These are phyloP conservation scores for Sporobolomyces pararoseus DNA, from an alignment of 768 basidiomycete genomes.

Conservation along the genomic window DNA sequence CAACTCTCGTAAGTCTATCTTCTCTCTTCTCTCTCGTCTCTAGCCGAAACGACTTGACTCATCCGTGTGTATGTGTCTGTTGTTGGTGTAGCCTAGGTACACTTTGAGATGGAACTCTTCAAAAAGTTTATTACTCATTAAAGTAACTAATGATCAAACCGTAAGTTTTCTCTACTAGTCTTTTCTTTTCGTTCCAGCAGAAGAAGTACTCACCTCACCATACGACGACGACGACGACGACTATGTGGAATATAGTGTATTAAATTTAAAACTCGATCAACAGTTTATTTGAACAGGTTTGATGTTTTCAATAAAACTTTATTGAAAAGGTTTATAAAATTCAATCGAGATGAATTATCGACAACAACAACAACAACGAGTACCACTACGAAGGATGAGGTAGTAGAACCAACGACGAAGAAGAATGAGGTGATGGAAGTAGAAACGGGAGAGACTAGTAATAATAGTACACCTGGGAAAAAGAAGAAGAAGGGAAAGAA, in stretches of 20 bases:
- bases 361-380: too few species aligned
- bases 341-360: too few species aligned
- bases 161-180: too few species aligned
- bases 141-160: conserved; percentile 66
- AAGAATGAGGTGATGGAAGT: not conserved
- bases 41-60: conserved; percentile 5
- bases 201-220: too few species aligned
- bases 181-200: too few species aligned
- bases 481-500: conserved; percentile 74
- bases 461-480: conserved; percentile 64
- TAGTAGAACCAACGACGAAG: too few species aligned
- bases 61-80: not conserved
- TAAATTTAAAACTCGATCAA: conserved; percentile 92
- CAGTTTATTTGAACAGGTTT: conserved; percentile 93
- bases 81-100: conserved; percentile 84
- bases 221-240: too few species aligned
- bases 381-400: too few species aligned
- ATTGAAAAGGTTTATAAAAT: conserved; percentile 81
- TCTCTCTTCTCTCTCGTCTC: not conserved
- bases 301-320: conserved; percentile 82
- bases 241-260: too few species aligned
- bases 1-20: conserved; percentile 12
- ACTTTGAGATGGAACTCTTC: conserved; percentile 84
- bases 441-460: conserved; percentile 72
- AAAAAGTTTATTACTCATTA: conserved; percentile 82